Evolutionary conservation across 495 filamentous ascomycete genomes (phyloP).

Genomic region (Echria macrotheca): DNA sequence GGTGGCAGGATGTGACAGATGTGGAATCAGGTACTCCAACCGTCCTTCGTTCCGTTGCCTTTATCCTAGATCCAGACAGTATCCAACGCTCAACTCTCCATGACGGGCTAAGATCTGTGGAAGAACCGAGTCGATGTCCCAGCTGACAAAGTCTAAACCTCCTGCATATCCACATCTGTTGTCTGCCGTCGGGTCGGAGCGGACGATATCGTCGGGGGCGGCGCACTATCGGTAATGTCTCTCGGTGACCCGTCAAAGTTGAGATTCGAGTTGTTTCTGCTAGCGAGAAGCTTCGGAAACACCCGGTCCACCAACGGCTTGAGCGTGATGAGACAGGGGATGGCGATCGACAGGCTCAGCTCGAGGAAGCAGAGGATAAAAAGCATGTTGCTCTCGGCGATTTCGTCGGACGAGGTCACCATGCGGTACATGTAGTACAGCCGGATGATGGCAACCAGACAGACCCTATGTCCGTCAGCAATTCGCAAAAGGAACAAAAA

Average conservation of each 20-base stretch:
- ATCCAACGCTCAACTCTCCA: too few species aligned
- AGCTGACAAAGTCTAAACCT: too few species aligned
- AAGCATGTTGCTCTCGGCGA: not conserved
- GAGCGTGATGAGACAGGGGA: conserved; percentile 1
- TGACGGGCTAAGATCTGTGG: too few species aligned
- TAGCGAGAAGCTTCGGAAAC: not conserved
- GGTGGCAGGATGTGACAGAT: too few species aligned
- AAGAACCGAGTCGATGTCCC: too few species aligned
- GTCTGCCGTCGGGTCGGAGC: not conserved
- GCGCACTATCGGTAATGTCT: not conserved
- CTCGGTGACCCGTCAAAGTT: not conserved
- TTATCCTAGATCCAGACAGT: too few species aligned
- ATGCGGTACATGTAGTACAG: conserved; percentile 1
- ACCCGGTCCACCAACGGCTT: conserved; percentile 5
- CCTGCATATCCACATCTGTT: not conserved
- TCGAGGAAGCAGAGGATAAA: not conserved
- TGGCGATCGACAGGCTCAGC: conserved; percentile 2
- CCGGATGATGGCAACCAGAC: not conserved
- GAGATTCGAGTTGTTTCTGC: not conserved
- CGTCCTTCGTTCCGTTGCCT: too few species aligned
- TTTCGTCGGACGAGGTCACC: not conserved
- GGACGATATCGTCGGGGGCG: conserved; percentile 3
- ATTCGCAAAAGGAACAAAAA: not conserved
- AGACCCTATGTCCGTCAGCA: not conserved
- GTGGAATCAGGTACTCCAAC: too few species aligned